Conservation (phyloP, 441 rosid genomes). For the Populus hybrid region DNA sequence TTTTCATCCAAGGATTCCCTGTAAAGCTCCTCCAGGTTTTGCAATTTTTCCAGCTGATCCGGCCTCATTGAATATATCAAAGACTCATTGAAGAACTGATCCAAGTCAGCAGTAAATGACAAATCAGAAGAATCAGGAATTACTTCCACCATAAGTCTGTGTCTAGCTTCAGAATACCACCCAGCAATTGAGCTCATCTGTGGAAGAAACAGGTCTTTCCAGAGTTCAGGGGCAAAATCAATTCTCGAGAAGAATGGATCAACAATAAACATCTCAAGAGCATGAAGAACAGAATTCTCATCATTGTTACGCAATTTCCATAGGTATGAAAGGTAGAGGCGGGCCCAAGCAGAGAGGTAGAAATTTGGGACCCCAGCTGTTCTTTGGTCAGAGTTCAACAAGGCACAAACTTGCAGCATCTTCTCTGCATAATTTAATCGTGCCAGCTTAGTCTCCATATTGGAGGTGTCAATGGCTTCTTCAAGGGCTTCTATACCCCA, state of each 20-base stretch:
- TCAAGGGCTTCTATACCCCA: slow-evolving; percentile 80
- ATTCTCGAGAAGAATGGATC: slow-evolving; percentile 70
- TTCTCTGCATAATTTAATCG: slow-evolving; percentile 61
- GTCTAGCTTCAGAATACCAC: slow-evolving; percentile 67
- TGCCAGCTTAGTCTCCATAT: slow-evolving; percentile 57
- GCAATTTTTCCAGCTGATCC: slow-evolving; percentile 49
- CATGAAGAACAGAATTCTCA: slow-evolving; percentile 40
- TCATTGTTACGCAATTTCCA: slow-evolving; percentile 44
- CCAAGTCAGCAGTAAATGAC: slow-evolving; percentile 55
- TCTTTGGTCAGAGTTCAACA: slow-evolving; percentile 46
- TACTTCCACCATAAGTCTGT: slow-evolving; percentile 50
- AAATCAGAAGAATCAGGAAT: slow-evolving; percentile 56
- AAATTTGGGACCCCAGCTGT: slow-evolving; percentile 74
- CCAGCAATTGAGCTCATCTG: slow-evolving; percentile 61
- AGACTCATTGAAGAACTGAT: slow-evolving; percentile 59
- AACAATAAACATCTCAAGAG: slow-evolving; percentile 54
- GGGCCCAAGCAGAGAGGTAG: slow-evolving; percentile 77
- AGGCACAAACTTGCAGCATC: slow-evolving; percentile 67
- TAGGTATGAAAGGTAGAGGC: slow-evolving; percentile 56
- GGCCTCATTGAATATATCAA: slow-evolving; percentile 49
- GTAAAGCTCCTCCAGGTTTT: slow-evolving; percentile 53
- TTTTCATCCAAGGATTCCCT: slow-evolving; percentile 57
- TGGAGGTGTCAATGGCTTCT: slow-evolving; percentile 61
- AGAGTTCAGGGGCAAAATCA: slow-evolving; percentile 65
- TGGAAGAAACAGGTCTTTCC: slow-evolving; percentile 64